These are phyloP conservation scores for Tetrapisispora fleetii DNA, from an alignment of 805 yeast genomes.

Conservation along the genomic window DNA sequence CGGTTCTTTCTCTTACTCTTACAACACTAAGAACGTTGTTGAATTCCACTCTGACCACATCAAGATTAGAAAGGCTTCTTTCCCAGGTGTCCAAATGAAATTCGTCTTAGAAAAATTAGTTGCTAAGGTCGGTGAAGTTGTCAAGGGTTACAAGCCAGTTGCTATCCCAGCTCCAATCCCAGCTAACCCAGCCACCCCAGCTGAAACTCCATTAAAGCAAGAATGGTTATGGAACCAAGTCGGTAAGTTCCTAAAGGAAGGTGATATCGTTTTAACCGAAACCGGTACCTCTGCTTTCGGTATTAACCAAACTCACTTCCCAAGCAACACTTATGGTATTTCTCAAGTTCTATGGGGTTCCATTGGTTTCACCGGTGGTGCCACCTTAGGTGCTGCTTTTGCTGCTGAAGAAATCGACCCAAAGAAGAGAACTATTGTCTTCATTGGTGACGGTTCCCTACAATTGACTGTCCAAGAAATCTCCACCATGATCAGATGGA, in stretches of 20 bases:
- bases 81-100: conserved; percentile 67
- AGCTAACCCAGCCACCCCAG: conserved; percentile 36
- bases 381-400: conserved; percentile 57
- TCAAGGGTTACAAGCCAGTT: conserved; percentile 38
- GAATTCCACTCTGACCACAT: conserved; percentile 74
- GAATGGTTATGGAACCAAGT: conserved; percentile 62
- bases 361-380: conserved; percentile 62
- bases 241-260: conserved; percentile 52
- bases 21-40: conserved; percentile 62
- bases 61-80: conserved; percentile 58
- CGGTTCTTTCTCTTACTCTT: conserved; percentile 72
- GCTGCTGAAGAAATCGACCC: conserved; percentile 58
- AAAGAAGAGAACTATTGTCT: conserved; percentile 50
- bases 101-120: conserved; percentile 38
- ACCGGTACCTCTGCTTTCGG: conserved; percentile 74
- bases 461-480: conserved; percentile 69
- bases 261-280: conserved; percentile 60
- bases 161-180: conserved; percentile 46
- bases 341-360: conserved; percentile 74
- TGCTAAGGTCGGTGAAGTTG: conserved; percentile 30
- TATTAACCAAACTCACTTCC: conserved; percentile 56
- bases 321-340: conserved; percentile 50
- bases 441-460: conserved; percentile 69
- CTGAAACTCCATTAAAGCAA: conserved; percentile 44
- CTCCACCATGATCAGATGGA: conserved; percentile 59